phyloP scores from a whole-genome alignment of 176 grass and related monocot genomes.

The Ananas comosus region DNA sequence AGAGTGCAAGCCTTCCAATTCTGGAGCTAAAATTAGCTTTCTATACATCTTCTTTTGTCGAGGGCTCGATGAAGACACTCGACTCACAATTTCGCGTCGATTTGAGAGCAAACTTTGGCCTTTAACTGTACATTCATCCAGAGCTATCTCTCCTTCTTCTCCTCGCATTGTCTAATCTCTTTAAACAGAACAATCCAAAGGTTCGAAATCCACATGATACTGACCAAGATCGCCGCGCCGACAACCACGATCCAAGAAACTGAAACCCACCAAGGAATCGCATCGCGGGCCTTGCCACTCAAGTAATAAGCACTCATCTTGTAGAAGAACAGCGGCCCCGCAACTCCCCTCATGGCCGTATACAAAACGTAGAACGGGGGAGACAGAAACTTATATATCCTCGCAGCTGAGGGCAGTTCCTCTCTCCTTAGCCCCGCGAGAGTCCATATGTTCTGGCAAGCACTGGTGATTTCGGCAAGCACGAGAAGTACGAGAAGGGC shows the following conservation, averaged over 20 bases:
- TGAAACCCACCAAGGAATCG: conserved; percentile 80
- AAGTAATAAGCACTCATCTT: conserved; percentile 72
- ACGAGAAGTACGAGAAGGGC: conserved; percentile 72
- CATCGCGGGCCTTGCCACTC: conserved; percentile 46
- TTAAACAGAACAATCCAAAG: conserved; percentile 72
- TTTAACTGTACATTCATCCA: not conserved
- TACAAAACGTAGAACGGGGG: conserved; percentile 80
- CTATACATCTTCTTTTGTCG: not conserved
- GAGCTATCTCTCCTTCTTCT: conserved; percentile 51
- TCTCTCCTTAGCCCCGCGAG: conserved; percentile 67
- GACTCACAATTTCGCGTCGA: not conserved
- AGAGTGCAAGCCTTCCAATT: not conserved
- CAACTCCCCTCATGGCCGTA: conserved; percentile 60
- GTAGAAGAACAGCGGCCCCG: conserved; percentile 63
- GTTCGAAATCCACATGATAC: conserved; percentile 92
- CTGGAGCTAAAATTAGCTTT: not conserved
- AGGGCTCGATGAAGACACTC: not conserved
- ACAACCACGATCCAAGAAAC: conserved; percentile 80
- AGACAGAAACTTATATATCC: conserved; percentile 46
- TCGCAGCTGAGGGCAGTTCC: conserved; percentile 43
- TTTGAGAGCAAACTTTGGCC: not conserved
- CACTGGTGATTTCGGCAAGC: conserved; percentile 77
- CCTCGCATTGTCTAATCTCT: conserved; percentile 26
- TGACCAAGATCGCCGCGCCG: conserved; percentile 61
- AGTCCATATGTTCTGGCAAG: conserved; percentile 79